phyloP scores from a whole-genome alignment of 2,329 filamentous ascomycete genomes.

The Rugonectria rugulosa region DNA sequence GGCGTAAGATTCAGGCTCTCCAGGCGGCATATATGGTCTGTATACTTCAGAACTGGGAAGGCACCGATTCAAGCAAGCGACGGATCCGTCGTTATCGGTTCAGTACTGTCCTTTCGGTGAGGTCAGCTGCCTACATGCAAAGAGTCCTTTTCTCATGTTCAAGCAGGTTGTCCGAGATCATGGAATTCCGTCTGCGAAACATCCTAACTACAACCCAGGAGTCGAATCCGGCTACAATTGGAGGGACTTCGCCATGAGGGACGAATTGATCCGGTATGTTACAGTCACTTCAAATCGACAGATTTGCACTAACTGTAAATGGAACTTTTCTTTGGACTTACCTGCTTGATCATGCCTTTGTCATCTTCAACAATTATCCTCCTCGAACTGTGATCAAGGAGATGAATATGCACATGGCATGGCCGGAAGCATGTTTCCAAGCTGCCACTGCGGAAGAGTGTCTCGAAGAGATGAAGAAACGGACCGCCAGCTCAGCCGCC shows the following conservation, averaged over 20 bases:
- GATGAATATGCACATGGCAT: conserved; percentile 7
- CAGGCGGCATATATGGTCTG: conserved; percentile 2
- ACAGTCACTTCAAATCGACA: background rate
- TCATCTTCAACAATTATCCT: conserved; percentile 5
- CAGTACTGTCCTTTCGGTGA: conserved; percentile 1
- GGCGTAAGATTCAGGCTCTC: background rate
- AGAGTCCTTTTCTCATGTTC: background rate
- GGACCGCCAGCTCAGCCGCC: background rate
- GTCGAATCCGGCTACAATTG: background rate
- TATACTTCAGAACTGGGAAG: conserved; percentile 7
- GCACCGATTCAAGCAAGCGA: background rate
- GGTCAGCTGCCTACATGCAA: no score
- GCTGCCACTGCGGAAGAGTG: background rate
- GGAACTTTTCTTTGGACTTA: conserved; percentile 1
- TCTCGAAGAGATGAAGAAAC: background rate
- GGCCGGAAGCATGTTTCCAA: conserved; percentile 3
- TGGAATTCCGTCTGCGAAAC: background rate
- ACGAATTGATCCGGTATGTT: conserved; percentile 2
- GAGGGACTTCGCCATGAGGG: background rate
- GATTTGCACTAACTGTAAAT: background rate
- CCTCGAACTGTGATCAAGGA: conserved; percentile 2
- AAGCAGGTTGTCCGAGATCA: background rate
- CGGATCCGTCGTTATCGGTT: conserved; percentile 8
- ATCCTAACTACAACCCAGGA: background rate
- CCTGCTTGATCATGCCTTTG: conserved; percentile 1